These are phyloP conservation scores for Pseudocercospora fuligena DNA, from an alignment of 2,329 filamentous ascomycete genomes.

Conservation along the genomic window DNA sequence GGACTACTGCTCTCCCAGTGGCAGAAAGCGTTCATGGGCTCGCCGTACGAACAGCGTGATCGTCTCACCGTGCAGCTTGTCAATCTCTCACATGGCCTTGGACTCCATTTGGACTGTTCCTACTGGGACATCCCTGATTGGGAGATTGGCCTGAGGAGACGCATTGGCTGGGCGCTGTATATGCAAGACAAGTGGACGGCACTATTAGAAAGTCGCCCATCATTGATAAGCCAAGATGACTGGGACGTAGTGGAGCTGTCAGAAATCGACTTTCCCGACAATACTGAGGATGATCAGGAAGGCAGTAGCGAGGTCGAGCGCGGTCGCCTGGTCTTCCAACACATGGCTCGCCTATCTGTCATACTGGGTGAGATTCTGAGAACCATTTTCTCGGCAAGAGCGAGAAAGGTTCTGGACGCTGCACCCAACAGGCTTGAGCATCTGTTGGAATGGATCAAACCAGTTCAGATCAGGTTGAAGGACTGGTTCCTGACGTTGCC, in stretches of 20 bases:
- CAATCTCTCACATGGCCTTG: conserved; percentile 46
- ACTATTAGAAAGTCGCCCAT: conserved; percentile 37
- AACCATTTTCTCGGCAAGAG: conserved; percentile 31
- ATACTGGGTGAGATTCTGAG: conserved; percentile 34
- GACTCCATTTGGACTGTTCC: conserved; percentile 42
- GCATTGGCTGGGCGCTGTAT: conserved; percentile 38
- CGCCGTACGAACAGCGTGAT: conserved; percentile 29
- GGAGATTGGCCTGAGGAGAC: conserved; percentile 37
- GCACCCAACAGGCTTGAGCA: conserved; percentile 24
- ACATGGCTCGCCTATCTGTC: conserved; percentile 35
- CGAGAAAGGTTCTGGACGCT: conserved; percentile 25
- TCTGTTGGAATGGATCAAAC: conserved; percentile 34
- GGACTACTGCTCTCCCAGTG: conserved; percentile 44
- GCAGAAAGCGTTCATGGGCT: conserved; percentile 40
- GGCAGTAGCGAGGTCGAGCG: conserved; percentile 38
- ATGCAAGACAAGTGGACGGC: conserved; percentile 40
- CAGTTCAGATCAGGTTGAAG: conserved; percentile 34
- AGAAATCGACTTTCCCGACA: conserved; percentile 40
- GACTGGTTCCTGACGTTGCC: conserved; percentile 35
- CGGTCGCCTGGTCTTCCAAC: conserved; percentile 37
- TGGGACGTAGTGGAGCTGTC: conserved; percentile 35
- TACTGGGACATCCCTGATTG: conserved; percentile 38
- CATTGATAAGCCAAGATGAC: conserved; percentile 31
- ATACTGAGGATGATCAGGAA: conserved; percentile 35
- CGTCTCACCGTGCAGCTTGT: conserved; percentile 44